A percentile compares a stretch with the other conserved stretches of the same genome.
phyloP scores from a whole-genome alignment of 768 basidiomycete species.

The Collybia sordida region DNA sequence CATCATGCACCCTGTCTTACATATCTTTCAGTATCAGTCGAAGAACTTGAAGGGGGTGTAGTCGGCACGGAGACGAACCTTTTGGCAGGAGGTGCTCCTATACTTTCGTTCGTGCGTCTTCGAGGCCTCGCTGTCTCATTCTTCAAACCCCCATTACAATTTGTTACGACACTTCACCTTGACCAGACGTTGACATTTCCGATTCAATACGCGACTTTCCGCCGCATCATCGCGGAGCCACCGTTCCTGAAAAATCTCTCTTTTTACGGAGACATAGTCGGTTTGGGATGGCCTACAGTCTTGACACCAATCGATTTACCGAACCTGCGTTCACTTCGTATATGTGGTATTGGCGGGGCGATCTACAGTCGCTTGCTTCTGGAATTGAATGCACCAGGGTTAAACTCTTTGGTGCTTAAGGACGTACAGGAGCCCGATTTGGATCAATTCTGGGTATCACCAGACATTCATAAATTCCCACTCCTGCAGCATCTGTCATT shows the following conservation, averaged over 20 bases:
- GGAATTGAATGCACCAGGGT: slow-evolving; percentile 34
- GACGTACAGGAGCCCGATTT: slow-evolving; percentile 41
- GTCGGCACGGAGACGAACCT: slow-evolving; percentile 20
- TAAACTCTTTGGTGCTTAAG: slow-evolving; percentile 42
- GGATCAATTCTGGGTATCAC: slow-evolving; percentile 29
- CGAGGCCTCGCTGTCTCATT: slow-evolving; percentile 42
- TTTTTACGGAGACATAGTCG: slow-evolving; percentile 42
- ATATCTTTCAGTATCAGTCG: slow-evolving; percentile 36
- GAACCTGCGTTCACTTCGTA: slow-evolving; percentile 37
- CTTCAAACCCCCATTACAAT: slow-evolving; percentile 33
- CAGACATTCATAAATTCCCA: slow-evolving; percentile 26
- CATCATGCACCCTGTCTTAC: slow-evolving; percentile 31
- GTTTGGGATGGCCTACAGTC: slow-evolving; percentile 23
- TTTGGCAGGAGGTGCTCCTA: slow-evolving; percentile 26
- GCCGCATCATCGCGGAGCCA: slow-evolving; percentile 31
- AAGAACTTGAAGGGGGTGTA: slow-evolving; percentile 23
- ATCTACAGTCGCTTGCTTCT: slow-evolving; percentile 39
- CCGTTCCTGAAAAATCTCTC: slow-evolving; percentile 38
- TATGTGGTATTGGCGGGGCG: slow-evolving; percentile 35
- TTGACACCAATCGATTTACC: slow-evolving; percentile 29
- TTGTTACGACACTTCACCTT: slow-evolving; percentile 41
- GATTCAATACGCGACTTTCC: slow-evolving; percentile 33
- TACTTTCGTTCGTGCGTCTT: slow-evolving; percentile 39
- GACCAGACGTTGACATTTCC: slow-evolving; percentile 38
- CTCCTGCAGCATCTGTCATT: slow-evolving; percentile 36